Evolutionary conservation across 1,284 basidiomycete species (phyloP).

Genomic region (Austroboletus niveus): DNA sequence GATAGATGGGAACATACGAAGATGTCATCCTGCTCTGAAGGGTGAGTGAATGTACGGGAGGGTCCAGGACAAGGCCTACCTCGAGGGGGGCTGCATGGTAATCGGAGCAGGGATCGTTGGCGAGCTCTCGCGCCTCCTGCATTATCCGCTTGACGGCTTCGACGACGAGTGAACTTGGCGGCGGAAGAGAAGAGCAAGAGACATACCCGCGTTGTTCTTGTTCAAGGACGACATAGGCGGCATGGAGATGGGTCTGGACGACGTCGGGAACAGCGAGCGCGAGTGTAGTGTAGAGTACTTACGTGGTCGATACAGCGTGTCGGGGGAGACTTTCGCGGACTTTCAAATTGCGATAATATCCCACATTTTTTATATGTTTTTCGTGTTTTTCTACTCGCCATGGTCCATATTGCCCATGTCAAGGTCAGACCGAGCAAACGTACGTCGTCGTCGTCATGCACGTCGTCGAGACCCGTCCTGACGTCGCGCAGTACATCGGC

Average conservation of each 20-base stretch:
- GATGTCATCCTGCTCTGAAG: constrained; percentile 63
- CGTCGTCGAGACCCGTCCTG: not conserved
- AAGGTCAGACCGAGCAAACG: constrained; percentile 80
- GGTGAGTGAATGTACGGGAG: constrained; percentile 11
- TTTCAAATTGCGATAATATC: not conserved
- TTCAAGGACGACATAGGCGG: constrained; percentile 51
- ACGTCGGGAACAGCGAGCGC: constrained; percentile 2
- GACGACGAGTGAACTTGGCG: not conserved
- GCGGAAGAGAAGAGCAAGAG: not conserved
- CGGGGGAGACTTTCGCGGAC: constrained; percentile 9
- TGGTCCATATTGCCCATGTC: constrained; percentile 71
- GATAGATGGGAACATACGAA: constrained; percentile 51
- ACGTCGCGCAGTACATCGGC: constrained; percentile 16
- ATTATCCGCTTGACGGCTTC: constrained; percentile 91
- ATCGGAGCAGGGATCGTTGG: constrained; percentile 77
- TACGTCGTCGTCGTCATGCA: constrained; percentile 28
- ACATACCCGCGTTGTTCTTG: constrained; percentile 81
- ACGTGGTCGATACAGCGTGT: constrained; percentile 12
- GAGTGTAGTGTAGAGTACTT: not conserved
- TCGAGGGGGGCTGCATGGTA: constrained; percentile 87
- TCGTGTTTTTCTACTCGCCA: not conserved
- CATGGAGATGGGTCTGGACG: constrained; percentile 3
- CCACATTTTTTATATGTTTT: not conserved
- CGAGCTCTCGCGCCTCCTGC: constrained; percentile 90
- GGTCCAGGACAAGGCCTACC: constrained; percentile 40